These are phyloP conservation scores for Xylaria telfairii DNA, from an alignment of 495 filamentous ascomycete genomes.

Conservation along the genomic window DNA sequence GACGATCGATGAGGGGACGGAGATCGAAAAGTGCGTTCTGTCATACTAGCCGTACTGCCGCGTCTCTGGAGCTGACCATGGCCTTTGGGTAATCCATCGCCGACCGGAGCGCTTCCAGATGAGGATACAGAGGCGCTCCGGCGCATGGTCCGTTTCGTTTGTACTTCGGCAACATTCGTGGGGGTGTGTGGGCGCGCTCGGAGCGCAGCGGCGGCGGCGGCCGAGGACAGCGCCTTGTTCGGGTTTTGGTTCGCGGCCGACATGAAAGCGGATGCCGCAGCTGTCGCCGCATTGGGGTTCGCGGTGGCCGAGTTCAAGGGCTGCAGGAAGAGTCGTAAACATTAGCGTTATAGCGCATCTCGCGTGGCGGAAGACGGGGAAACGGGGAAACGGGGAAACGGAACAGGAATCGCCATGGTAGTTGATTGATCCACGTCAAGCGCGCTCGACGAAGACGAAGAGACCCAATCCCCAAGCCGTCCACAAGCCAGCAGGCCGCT, in stretches of 20 bases:
- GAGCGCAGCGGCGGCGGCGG: constrained; percentile 84
- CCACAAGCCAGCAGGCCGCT: background rate
- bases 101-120: constrained; percentile 54
- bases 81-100: constrained; percentile 46
- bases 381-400: background rate
- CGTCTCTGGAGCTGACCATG: constrained; percentile 61
- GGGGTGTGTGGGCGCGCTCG: constrained; percentile 77
- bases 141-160: constrained; percentile 83
- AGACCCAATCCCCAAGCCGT: background rate
- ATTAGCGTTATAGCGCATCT: constrained; percentile 27
- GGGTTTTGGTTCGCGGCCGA: constrained; percentile 62
- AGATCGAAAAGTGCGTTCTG: constrained; percentile 78
- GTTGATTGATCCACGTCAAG: background rate
- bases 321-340: constrained; percentile 38
- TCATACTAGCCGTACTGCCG: constrained; percentile 81
- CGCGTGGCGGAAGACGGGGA: background rate
- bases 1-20: constrained; percentile 64
- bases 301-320: constrained; percentile 66
- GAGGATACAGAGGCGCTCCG: constrained; percentile 75
- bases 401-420: background rate
- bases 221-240: constrained; percentile 71
- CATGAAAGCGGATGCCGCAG: constrained; percentile 82
- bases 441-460: background rate
- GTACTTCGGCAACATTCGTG: constrained; percentile 76
- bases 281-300: constrained; percentile 73